phyloP scores from a whole-genome alignment of 805 yeast species.

The Starmerella stellata region DNA sequence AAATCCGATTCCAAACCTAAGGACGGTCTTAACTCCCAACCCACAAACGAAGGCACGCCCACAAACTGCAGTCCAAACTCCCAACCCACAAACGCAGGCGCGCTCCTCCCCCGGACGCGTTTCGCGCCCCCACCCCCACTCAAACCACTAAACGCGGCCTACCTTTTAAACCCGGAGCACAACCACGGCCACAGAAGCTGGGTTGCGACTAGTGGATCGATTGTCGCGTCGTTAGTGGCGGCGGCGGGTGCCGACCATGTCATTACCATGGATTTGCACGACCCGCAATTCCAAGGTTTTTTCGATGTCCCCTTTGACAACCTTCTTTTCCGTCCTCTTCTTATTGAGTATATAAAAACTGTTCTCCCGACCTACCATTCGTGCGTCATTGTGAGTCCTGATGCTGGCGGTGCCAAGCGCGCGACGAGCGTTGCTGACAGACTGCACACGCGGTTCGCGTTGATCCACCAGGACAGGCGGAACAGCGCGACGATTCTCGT shows the following conservation, averaged over 20 bases:
- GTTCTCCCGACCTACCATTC: slow-evolving; percentile 63
- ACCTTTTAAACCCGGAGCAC: slow-evolving; percentile 25
- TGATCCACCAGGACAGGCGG: slow-evolving; percentile 69
- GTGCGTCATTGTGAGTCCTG: slow-evolving; percentile 89
- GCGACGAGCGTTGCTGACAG: slow-evolving; percentile 90
- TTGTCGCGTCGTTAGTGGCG: slow-evolving; percentile 70
- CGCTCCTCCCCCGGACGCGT: not conserved
- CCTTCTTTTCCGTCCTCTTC: slow-evolving; percentile 68
- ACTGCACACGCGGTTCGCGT: slow-evolving; percentile 72
- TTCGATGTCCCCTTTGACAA: slow-evolving; percentile 94
- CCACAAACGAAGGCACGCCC: not conserved
- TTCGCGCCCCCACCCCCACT: not conserved
- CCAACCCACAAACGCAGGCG: too few species aligned
- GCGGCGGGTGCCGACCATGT: slow-evolving; percentile 93
- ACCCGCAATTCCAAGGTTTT: slow-evolving; percentile 94
- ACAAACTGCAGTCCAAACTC: too few species aligned
- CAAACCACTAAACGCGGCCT: not conserved
- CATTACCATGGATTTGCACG: slow-evolving; percentile 95
- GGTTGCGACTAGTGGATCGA: slow-evolving; percentile 89
- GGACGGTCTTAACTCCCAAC: slow-evolving; percentile 7
- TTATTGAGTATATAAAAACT: slow-evolving; percentile 67
- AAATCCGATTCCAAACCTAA: slow-evolving; percentile 15
- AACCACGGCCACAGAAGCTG: slow-evolving; percentile 65
- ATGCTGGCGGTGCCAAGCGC: slow-evolving; percentile 97
- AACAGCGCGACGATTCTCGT: slow-evolving; percentile 74